Base-by-base conservation (phyloP, 805 yeast genomes). In the Schizosaccharomyces osmophilus region DNA sequence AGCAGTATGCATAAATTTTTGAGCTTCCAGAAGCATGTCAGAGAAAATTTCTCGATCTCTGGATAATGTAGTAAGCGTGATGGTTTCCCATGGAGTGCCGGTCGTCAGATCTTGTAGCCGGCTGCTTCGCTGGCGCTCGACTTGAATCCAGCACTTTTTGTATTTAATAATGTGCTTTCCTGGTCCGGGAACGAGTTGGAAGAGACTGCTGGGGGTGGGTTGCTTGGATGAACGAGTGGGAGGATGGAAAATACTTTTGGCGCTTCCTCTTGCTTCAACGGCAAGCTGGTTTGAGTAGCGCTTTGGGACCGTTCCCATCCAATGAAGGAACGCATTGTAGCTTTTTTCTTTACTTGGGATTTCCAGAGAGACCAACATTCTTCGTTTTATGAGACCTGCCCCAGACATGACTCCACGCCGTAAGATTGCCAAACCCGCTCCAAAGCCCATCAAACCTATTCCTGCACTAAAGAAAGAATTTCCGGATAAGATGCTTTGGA, bases 11-110 rank as follows among this genome's bases (percentile, higher is more conserved):
- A 85, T 83, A 39, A 83, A 78, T 67, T 80, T 81, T 67, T 89
- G 87, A 2, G 97, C 97, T 67, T 93, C 97, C 19, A 77, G 78
- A 61, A 93, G 75, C 64, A 93, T 74, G 8, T 84, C 82, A 36
- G 77, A 74, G 67, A 93, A 84, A 31, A 90, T 72, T 59, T 73
- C 72, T 39, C 89, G 77, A 71, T 93, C 97, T 64, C 88, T 74
- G 71, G 86, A 89, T 58, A 93, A 72, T 0, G 98, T 93, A 1
- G 95, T 90, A 63, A 93, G 74, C 0, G 90, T 87, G n/a, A 93
- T 89, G 1, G 97, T 93, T 72, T 93, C 98, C 73, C 87, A 87
- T 3, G 98, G 98, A 0, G 95, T 79, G 2, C 97, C 97, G 64
- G 81, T 84, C 17, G 89, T 82, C 80, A 87, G 78, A 68, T 93